Evolutionary conservation across 2,329 filamentous ascomycete species (phyloP).

Genomic region (Fusarium pseudonygamai): DNA sequence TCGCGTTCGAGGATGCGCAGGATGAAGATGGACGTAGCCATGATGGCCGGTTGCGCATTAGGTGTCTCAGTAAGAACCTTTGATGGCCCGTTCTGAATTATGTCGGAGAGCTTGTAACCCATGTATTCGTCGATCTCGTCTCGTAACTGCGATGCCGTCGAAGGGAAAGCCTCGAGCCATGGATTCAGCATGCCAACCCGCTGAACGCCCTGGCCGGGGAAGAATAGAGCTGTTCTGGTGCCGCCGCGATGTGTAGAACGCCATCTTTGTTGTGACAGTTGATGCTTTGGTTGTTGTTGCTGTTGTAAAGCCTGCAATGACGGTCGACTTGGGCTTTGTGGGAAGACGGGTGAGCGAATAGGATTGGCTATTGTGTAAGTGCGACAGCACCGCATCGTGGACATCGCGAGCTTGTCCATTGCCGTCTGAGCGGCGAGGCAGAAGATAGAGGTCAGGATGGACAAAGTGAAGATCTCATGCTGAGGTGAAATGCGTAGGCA

Average conservation of each 20-base stretch:
- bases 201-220: slow-evolving; percentile 85
- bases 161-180: slow-evolving; percentile 88
- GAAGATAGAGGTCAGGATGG: slow-evolving; percentile 35
- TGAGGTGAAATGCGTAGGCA: slow-evolving; percentile 14
- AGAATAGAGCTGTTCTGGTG: slow-evolving; percentile 68
- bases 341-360: background rate
- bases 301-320: slow-evolving; percentile 2
- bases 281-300: slow-evolving; percentile 2
- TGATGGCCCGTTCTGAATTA: slow-evolving; percentile 84
- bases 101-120: slow-evolving; percentile 76
- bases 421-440: slow-evolving; percentile 41
- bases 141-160: slow-evolving; percentile 77
- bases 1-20: slow-evolving; percentile 86
- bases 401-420: slow-evolving; percentile 47
- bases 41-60: slow-evolving; percentile 94
- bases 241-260: slow-evolving; percentile 49
- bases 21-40: slow-evolving; percentile 92
- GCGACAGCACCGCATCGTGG: slow-evolving; percentile 42
- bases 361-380: slow-evolving; percentile 21
- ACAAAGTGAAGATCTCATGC: slow-evolving; percentile 32
- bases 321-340: slow-evolving; percentile 6
- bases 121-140: slow-evolving; percentile 86
- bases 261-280: slow-evolving; percentile 33
- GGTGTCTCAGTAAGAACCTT: slow-evolving; percentile 80
- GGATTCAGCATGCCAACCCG: slow-evolving; percentile 86